Percentiles rank a stretch among this genome's conserved stretches.
Evolutionary conservation across 2,329 filamentous ascomycete species (phyloP).

Genomic region (Metarhizium guizhouense): DNA sequence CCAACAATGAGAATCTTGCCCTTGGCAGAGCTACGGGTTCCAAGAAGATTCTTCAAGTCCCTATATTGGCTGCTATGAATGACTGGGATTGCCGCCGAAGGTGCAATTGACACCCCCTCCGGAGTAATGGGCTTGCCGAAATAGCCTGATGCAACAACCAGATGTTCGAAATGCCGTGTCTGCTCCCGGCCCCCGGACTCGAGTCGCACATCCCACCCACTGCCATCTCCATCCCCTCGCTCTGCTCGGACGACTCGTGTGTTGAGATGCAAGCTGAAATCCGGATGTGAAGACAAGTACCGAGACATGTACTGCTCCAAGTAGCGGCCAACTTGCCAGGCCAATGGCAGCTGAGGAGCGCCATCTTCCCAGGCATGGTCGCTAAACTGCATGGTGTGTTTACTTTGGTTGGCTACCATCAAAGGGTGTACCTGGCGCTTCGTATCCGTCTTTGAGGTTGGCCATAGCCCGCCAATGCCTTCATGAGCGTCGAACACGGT

Average conservation of each 20-base stretch:
- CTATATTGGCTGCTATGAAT: constrained; percentile 63
- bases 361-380: constrained; percentile 61
- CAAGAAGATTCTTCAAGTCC: constrained; percentile 40
- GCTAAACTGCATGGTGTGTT: constrained; percentile 63
- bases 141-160: constrained; percentile 68
- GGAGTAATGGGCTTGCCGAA: constrained; percentile 55
- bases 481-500: constrained; percentile 59
- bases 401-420: constrained; percentile 67
- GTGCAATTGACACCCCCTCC: constrained; percentile 25
- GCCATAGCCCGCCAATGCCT: constrained; percentile 73
- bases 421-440: constrained; percentile 52
- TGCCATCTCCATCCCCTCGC: constrained; percentile 14
- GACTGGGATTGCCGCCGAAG: constrained; percentile 33
- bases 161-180: constrained; percentile 54
- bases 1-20: constrained; percentile 67
- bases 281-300: constrained; percentile 38
- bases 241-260: constrained; percentile 35
- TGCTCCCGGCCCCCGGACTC: constrained; percentile 26
- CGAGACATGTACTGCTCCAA: constrained; percentile 53
- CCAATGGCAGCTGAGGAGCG: constrained; percentile 60
- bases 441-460: constrained; percentile 38
- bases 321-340: constrained; percentile 70
- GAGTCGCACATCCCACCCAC: constrained; percentile 33
- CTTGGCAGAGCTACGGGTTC: constrained; percentile 23
- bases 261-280: constrained; percentile 39